Percentiles rank a stretch among this genome's conserved stretches.
Evolutionary conservation across 192 early-diverging fungal genomes (phyloP).

Genomic region (Podila verticillata): DNA sequence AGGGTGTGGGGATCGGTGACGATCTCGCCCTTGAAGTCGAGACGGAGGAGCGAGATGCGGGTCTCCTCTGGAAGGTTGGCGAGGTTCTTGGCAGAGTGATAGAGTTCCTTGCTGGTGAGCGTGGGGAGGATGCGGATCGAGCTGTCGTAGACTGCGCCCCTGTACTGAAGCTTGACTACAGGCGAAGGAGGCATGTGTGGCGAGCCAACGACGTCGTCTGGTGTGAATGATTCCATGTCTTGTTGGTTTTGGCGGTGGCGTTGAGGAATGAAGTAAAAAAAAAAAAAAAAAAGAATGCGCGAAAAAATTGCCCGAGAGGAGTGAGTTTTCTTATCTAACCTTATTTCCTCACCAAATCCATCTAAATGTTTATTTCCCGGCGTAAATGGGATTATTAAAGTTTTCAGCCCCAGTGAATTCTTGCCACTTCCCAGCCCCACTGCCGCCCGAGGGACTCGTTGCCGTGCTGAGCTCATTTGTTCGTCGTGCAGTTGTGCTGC

Average conservation of each 20-base stretch:
- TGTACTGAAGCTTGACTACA: conserved; percentile 47
- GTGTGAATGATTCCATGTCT: conserved; percentile 16
- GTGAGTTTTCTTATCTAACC: too few relatives aligned
- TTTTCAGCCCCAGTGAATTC: too few relatives aligned
- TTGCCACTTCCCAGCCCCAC: too few relatives aligned
- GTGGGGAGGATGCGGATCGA: conserved; percentile 36
- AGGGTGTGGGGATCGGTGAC: conserved; percentile 19
- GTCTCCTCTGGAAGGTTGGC: conserved; percentile 20
- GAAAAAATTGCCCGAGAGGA: too few relatives aligned
- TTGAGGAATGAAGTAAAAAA: not conserved
- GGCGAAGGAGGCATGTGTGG: conserved; percentile 8
- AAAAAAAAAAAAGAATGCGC: too few relatives aligned
- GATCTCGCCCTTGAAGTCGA: conserved; percentile 29
- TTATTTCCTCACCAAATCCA: too few relatives aligned
- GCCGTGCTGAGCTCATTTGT: too few relatives aligned
- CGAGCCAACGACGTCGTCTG: conserved; percentile 13
- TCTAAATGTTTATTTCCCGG: too few relatives aligned
- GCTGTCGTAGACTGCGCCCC: conserved; percentile 45
- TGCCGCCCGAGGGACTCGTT: too few relatives aligned
- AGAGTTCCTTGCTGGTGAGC: conserved; percentile 17
- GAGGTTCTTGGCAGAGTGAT: conserved; percentile 14
- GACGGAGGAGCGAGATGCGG: conserved; percentile 22
- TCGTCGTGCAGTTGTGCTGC: too few relatives aligned
- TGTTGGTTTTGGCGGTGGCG: not conserved
- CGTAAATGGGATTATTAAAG: too few relatives aligned